These are phyloP conservation scores for Panaeolus cyanescens DNA, from an alignment of 768 basidiomycete genomes.

Conservation along the genomic window DNA sequence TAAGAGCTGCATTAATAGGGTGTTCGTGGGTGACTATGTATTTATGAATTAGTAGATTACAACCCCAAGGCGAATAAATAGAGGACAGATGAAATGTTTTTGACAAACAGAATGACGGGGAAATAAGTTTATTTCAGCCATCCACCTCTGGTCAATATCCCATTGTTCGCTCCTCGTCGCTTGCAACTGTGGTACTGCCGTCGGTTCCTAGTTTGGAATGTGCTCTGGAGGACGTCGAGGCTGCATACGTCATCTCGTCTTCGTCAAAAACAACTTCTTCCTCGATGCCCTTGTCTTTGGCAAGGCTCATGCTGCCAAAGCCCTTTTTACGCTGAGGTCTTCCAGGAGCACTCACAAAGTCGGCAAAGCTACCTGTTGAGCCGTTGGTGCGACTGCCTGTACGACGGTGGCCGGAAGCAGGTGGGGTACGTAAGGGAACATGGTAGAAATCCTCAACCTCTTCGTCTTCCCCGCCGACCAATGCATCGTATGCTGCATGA, in stretches of 20 bases:
- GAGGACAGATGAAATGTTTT: not conserved
- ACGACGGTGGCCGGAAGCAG: slow-evolving; percentile 37
- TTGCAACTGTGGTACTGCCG: slow-evolving; percentile 37
- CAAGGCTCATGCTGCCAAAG: slow-evolving; percentile 22
- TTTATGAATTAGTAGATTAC: slow-evolving; percentile 7
- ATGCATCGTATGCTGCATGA: slow-evolving; percentile 38
- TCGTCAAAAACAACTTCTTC: slow-evolving; percentile 68
- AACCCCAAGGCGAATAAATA: slow-evolving; percentile 1
- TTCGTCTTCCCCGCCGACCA: slow-evolving; percentile 60
- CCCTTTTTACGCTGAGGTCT: slow-evolving; percentile 29
- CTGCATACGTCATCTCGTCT: slow-evolving; percentile 47
- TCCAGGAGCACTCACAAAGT: slow-evolving; percentile 63
- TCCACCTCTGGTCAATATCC: too few relatives aligned
- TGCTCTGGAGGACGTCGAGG: slow-evolving; percentile 40
- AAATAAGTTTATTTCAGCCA: not conserved
- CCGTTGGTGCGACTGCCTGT: slow-evolving; percentile 25
- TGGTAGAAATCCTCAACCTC: slow-evolving; percentile 71
- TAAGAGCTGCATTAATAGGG: slow-evolving; percentile 2
- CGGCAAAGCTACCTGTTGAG: slow-evolving; percentile 58
- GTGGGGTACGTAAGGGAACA: slow-evolving; percentile 55
- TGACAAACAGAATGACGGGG: not conserved
- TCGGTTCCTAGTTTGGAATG: slow-evolving; percentile 49
- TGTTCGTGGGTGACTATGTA: slow-evolving; percentile 5
- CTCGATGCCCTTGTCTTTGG: slow-evolving; percentile 36
- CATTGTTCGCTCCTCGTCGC: slow-evolving; percentile 38